Conservation (phyloP, 192 early-diverging fungal species). For the Coemansia sp. region DNA sequence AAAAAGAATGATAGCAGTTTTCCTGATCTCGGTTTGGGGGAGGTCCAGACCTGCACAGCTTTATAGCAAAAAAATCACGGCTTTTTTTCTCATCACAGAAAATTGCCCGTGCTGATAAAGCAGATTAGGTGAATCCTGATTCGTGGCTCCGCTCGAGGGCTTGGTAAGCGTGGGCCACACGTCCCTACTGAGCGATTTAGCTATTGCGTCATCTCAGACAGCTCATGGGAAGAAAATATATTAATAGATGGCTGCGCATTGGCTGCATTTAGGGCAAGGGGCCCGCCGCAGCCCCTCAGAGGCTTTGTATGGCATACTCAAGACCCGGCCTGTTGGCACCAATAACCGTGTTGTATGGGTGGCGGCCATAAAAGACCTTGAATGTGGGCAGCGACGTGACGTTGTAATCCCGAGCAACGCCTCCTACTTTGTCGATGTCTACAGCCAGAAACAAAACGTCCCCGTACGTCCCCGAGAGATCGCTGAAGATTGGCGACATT, state of each 20-base stretch:
- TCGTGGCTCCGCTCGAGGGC: background rate
- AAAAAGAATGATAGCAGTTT: background rate
- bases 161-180: too few species aligned
- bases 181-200: too few species aligned
- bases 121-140: background rate
- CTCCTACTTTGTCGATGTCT: conserved; percentile 70
- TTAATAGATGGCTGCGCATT: background rate
- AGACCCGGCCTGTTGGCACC: conserved; percentile 57
- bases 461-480: conserved; percentile 55
- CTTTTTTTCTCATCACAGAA: background rate
- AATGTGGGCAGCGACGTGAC: conserved; percentile 79
- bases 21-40: background rate
- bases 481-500: conserved; percentile 65
- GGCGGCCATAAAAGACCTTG: conserved; percentile 64
- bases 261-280: background rate
- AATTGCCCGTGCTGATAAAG: background rate
- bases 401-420: conserved; percentile 44
- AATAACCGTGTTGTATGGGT: conserved; percentile 59
- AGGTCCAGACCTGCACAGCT: too few species aligned
- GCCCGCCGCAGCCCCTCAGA: too few species aligned
- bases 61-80: background rate
- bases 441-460: conserved; percentile 76
- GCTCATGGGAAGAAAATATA: background rate
- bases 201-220: background rate
- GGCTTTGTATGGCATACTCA: conserved; percentile 3